Conservation (phyloP, 768 basidiomycete species). For the Naganishia vishniacii region DNA sequence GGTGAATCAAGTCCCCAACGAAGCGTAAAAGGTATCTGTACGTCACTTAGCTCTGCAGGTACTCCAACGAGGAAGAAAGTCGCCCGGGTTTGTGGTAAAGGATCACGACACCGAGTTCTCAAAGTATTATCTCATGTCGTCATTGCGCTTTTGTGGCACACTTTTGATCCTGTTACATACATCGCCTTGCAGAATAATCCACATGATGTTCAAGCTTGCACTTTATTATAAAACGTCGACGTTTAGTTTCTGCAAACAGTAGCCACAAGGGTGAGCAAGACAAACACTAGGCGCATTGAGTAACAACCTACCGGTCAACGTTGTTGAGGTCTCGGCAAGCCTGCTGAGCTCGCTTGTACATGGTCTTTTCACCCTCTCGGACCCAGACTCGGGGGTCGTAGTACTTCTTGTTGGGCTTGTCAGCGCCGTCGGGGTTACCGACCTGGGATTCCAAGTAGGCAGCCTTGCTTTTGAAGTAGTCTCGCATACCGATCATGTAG, state of each 20-base stretch:
- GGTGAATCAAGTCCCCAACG: too few relatives aligned
- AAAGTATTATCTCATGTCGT: slow-evolving; percentile 1
- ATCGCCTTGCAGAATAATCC: neutral
- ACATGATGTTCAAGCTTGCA: slow-evolving; percentile 2
- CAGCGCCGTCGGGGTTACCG: slow-evolving; percentile 91
- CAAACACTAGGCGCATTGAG: neutral
- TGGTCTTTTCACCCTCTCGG: slow-evolving; percentile 94
- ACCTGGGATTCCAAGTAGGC: slow-evolving; percentile 86
- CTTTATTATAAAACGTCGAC: slow-evolving; percentile 9
- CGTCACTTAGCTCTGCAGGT: too few relatives aligned
- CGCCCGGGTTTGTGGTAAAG: too few relatives aligned
- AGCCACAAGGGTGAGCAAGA: neutral
- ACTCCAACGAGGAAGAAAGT: too few relatives aligned
- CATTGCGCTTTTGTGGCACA: slow-evolving; percentile 11
- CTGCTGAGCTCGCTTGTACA: slow-evolving; percentile 77
- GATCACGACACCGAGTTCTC: too few relatives aligned
- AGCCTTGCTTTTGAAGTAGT: slow-evolving; percentile 79
- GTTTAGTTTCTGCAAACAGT: neutral
- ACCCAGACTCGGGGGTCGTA: slow-evolving; percentile 90
- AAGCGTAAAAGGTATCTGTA: too few relatives aligned
- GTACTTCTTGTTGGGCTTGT: slow-evolving; percentile 98
- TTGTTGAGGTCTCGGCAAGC: slow-evolving; percentile 82
- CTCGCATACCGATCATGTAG: slow-evolving; percentile 79
- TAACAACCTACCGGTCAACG: slow-evolving; percentile 36
- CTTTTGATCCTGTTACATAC: slow-evolving; percentile 12